A percentile compares a stretch with the other conserved stretches of the same genome.
Conservation (phyloP, 176 grass and related monocot genomes). For the Tuctoria greenei region DNA sequence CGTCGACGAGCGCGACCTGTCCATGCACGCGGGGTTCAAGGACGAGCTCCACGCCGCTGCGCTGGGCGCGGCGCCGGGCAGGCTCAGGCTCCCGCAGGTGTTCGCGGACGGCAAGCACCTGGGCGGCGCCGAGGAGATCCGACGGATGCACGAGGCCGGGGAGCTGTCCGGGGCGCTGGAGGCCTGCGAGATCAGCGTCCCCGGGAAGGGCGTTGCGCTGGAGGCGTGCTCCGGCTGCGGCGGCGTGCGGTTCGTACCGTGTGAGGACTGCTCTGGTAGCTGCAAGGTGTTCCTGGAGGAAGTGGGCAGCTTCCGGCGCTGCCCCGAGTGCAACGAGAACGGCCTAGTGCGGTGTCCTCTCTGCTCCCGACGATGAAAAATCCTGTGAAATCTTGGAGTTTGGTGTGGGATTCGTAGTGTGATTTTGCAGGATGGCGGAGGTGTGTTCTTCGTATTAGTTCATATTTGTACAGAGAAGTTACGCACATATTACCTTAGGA, state of each 20-base stretch:
- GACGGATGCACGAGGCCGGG: constrained; percentile 69
- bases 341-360: constrained; percentile 80
- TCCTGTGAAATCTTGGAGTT: background rate
- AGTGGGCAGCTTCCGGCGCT: constrained; percentile 60
- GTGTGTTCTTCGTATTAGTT: background rate
- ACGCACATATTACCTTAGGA: constrained; percentile 38
- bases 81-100: constrained; percentile 58
- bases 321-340: constrained; percentile 95
- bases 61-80: constrained; percentile 42
- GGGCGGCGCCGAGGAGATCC: constrained; percentile 69
- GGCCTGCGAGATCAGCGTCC: constrained; percentile 48
- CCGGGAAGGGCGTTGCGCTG: constrained; percentile 21
- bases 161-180: constrained; percentile 53
- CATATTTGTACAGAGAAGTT: constrained; percentile 42
- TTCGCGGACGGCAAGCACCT: constrained; percentile 68
- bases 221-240: constrained; percentile 76
- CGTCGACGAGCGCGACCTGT: constrained; percentile 89
- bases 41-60: constrained; percentile 61
- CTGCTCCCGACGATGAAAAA: constrained; percentile 42
- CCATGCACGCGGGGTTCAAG: constrained; percentile 84
- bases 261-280: constrained; percentile 89
- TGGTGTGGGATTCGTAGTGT: background rate
- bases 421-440: background rate
- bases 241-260: constrained; percentile 78
- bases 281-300: constrained; percentile 92